phyloP scores from a whole-genome alignment of 208 protist genomes.

The Porcisia hertigi region DNA sequence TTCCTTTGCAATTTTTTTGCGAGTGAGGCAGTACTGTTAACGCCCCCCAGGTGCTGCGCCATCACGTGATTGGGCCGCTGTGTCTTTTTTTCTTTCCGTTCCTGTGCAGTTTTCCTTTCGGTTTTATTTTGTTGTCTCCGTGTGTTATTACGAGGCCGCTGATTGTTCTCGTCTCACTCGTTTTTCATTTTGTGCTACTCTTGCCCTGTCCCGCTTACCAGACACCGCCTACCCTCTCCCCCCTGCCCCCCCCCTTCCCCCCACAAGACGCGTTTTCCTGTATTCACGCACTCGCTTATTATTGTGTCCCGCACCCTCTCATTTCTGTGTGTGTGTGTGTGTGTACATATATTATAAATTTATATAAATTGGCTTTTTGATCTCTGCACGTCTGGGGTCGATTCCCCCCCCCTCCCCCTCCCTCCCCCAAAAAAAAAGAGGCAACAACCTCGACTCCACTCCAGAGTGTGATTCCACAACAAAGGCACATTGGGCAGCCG shows the following conservation, averaged over 20 bases:
- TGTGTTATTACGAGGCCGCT: not conserved
- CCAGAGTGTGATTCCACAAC: not conserved
- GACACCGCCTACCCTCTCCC: not conserved
- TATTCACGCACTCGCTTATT: not conserved
- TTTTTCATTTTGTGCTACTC: too few relatives aligned
- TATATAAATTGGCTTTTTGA: too few relatives aligned
- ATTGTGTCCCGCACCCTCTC: not conserved
- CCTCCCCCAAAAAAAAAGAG: too few relatives aligned
- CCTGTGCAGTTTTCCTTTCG: not conserved
- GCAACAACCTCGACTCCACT: not conserved
- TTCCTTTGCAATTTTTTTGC: slow-evolving; percentile 25
- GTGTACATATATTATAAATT: not conserved
- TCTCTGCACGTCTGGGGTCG: too few relatives aligned
- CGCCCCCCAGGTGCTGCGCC: not conserved
- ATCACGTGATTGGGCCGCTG: not conserved
- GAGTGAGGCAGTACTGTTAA: slow-evolving; percentile 2
- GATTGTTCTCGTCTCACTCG: not conserved
- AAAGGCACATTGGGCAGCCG: not conserved
- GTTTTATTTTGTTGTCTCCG: not conserved
- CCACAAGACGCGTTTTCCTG: not conserved
- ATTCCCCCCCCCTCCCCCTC: too few relatives aligned
- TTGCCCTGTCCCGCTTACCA: not conserved
- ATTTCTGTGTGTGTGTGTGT: too few relatives aligned
- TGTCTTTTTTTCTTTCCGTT: slow-evolving; percentile 7
- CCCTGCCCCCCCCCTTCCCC: not conserved